These are phyloP conservation scores for Jimgerdemannia flammicorona DNA, from an alignment of 192 early-diverging fungal species.

Conservation along the genomic window DNA sequence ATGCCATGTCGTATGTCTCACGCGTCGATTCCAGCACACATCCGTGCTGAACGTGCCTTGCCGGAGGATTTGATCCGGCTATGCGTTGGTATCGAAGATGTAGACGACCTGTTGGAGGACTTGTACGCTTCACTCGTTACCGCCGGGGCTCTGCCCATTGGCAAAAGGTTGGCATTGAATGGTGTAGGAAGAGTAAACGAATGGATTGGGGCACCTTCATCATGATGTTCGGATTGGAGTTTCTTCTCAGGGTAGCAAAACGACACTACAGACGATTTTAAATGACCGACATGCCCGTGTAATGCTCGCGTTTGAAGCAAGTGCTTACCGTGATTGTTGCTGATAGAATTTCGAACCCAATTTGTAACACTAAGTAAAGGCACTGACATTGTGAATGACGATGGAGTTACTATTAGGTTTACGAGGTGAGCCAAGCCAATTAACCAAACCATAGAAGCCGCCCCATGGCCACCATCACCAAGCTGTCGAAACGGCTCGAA, in stretches of 20 bases:
- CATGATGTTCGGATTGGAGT: not conserved
- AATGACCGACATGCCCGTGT: too few species aligned
- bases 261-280: too few species aligned
- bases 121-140: conserved; percentile 67
- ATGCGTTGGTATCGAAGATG: conserved; percentile 96
- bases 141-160: conserved; percentile 47
- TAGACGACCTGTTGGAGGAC: conserved; percentile 86
- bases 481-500: too few species aligned
- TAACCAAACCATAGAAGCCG: too few species aligned
- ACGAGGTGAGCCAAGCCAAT: too few species aligned
- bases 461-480: too few species aligned
- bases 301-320: too few species aligned
- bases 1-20: conserved; percentile 99
- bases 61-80: conserved; percentile 97
- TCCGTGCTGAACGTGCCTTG: conserved; percentile 80
- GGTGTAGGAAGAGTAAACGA: not conserved
- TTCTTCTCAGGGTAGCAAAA: not conserved
- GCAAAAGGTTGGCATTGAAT: conserved; percentile 2
- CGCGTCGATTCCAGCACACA: conserved; percentile 88
- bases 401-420: too few species aligned
- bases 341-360: too few species aligned
- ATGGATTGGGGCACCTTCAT: not conserved
- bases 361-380: too few species aligned
- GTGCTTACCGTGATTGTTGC: too few species aligned
- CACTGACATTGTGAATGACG: too few species aligned